Evolutionary conservation across 768 basidiomycete species (phyloP), one percentile per base, ranked within the genome.

Genomic region (Chalciporus piperatus): DNA sequence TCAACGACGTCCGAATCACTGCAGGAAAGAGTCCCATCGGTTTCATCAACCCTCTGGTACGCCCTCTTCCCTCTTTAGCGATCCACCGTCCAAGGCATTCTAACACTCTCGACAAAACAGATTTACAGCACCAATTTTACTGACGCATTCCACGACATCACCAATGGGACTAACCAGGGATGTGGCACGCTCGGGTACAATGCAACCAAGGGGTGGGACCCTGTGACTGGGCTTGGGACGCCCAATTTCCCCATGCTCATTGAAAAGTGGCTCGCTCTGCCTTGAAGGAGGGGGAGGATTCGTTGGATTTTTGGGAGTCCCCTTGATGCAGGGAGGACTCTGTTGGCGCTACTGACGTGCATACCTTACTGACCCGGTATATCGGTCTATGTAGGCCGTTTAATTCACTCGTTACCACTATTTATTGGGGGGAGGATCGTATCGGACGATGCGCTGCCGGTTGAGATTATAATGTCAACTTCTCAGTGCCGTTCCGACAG

Each of bases 91-190:
- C 10, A 11, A 37, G 3, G 14, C 35, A n/a, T 16, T 1, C n/a
- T n/a, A 6, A 37, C 16, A 16, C 16, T n/a, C 35, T 37, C 16
- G 16, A 6, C 6, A 6, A n/a, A n/a, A n/a, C 50, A 79, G 76
- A 75, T 79, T 38, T 80, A 80, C 60, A 72, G 77, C 13, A 23
- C 62, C 19, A 48, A 59, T 1, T 79, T 78, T 59, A 19, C 55
- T 7, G 66, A 55, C 16, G 74, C 72, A n/a, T 77, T 81, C 57
- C 68, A 79, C 48, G 80, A 81, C 49, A 78, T 81, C 47, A 75
- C 70, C 1, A 57, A 60, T 5, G 80, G 80, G 2, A 64, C 62
- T 2, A 79, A 78, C 50, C 70, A 65, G 3, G 76, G 78, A 1
- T 78, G 77, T 48, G 71, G 72, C n/a, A 73, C 72, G 12, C 4